Evolutionary conservation across 2,329 filamentous ascomycete species (phyloP).

Genomic region (Penicillium expansum): DNA sequence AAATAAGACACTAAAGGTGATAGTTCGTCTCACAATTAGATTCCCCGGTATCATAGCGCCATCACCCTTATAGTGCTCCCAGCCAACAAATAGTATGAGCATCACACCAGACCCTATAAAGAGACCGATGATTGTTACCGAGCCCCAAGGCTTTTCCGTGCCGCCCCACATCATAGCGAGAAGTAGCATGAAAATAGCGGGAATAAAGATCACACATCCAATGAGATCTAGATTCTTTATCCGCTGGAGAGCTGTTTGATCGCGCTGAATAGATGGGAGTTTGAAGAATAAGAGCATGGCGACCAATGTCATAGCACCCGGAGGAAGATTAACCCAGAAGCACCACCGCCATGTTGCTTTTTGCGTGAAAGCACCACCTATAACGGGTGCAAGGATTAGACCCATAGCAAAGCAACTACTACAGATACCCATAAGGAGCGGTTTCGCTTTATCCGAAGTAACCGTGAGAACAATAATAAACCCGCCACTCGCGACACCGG

Average conservation of each 20-base stretch:
- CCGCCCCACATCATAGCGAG: slow-evolving; percentile 29
- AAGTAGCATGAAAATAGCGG: slow-evolving; percentile 23
- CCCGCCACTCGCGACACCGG: neutral
- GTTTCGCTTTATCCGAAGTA: neutral
- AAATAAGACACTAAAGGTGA: neutral
- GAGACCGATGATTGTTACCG: slow-evolving; percentile 26
- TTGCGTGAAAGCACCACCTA: slow-evolving; percentile 10
- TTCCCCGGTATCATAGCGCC: slow-evolving; percentile 7
- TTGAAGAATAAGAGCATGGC: slow-evolving; percentile 11
- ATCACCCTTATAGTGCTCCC: slow-evolving; percentile 4
- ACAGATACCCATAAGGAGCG: slow-evolving; percentile 4
- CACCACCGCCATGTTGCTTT: neutral
- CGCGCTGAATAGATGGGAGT: neutral
- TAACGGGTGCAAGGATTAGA: slow-evolving; percentile 6
- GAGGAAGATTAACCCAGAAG: slow-evolving; percentile 15
- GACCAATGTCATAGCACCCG: slow-evolving; percentile 11
- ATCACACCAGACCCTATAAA: slow-evolving; percentile 12
- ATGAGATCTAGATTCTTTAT: slow-evolving; percentile 23
- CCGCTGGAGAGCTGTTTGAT: neutral
- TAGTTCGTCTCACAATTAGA: neutral
- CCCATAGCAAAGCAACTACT: slow-evolving; percentile 7
- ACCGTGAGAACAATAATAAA: slow-evolving; percentile 1
- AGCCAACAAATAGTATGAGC: slow-evolving; percentile 1
- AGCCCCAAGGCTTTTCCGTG: slow-evolving; percentile 18
- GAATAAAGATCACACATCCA: slow-evolving; percentile 24